Evolutionary conservation across 2,329 filamentous ascomycete genomes (phyloP), one percentile per base, ranked within the genome.

Genomic region (Coniochaeta sp.): DNA sequence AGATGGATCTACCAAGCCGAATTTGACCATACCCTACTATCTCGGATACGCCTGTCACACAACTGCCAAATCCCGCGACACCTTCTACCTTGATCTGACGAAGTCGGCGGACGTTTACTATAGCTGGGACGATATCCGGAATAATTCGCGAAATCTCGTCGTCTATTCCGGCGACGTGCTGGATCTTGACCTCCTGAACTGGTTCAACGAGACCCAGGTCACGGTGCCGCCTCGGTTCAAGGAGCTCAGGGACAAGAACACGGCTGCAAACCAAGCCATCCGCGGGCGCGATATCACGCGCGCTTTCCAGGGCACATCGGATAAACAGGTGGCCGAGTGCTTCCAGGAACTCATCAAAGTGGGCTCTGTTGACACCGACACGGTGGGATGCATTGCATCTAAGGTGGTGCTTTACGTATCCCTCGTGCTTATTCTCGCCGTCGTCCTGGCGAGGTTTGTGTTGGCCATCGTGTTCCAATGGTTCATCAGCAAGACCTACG

Each of bases 331-430:
- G 57, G 93, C 90, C 14, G 85, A 91, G 71, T 99, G 95, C 73
- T 86, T 99, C 64, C 86, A 92, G 63, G 88, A 99, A 69, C 96
- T 96, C 64, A 91, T 96, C 82, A 96, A 93, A 73, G 95, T 99
- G 58, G 95, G 95, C 61, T 93, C 89, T 14, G 89, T 99, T 62
- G 96, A 99, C 69, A 98, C 95, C 0, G 93, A 96, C 68, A 96
- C 91, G 7, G 90, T 99, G 56, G 95, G 95, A 17, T 99, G 95
- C 77, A 99, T 99, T 72, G 95, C 95, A 2, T 96, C 93, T 65
- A 90, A 96, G 76, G 93, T 99, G 28, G 95, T 99, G 3, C 86
- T 99, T 50, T 99, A 99, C 71, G 88, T 96, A 58, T 96, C 93
- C 4, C 79, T 99, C 64, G 86, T 89, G 59, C 90, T 99, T 73